Evolutionary conservation across 129 eudicot genomes (phyloP).

Genomic region (Calendula officinalis): DNA sequence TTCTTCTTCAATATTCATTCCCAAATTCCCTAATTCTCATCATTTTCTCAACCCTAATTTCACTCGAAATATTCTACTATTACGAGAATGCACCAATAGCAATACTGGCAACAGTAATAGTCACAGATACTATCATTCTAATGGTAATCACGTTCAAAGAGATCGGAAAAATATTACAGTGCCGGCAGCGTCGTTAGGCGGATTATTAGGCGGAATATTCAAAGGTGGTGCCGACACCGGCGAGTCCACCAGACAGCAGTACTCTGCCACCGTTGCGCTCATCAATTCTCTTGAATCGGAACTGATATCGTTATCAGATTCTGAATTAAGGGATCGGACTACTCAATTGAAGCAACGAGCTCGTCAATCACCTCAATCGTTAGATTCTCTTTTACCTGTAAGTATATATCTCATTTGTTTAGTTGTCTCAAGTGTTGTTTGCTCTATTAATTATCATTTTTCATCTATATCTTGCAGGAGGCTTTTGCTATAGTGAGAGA

Average conservation of each 20-base stretch:
- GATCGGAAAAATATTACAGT: slow-evolving; percentile 16
- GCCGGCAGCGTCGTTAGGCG: slow-evolving; percentile 58
- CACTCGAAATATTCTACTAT: slow-evolving; percentile 13
- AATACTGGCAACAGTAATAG: neutral
- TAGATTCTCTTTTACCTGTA: slow-evolving; percentile 78
- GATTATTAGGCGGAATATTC: slow-evolving; percentile 68
- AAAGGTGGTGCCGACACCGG: slow-evolving; percentile 61
- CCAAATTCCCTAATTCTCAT: slow-evolving; percentile 19
- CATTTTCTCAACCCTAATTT: slow-evolving; percentile 9
- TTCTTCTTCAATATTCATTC: slow-evolving; percentile 8
- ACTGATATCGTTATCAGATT: slow-evolving; percentile 45
- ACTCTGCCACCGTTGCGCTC: slow-evolving; percentile 40
- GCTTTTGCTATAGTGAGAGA: slow-evolving; percentile 94
- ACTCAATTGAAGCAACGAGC: slow-evolving; percentile 54
- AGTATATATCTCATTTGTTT: slow-evolving; percentile 9
- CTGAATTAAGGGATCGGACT: slow-evolving; percentile 57
- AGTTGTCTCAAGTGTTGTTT: slow-evolving; percentile 17
- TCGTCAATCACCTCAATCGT: slow-evolving; percentile 43
- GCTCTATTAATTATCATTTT: slow-evolving; percentile 12
- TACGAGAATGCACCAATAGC: slow-evolving; percentile 12
- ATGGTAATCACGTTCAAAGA: neutral
- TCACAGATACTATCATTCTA: slow-evolving; percentile 16
- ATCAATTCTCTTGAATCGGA: slow-evolving; percentile 57
- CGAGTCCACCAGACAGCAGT: slow-evolving; percentile 65
- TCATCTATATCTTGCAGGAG: slow-evolving; percentile 59